Evolutionary conservation across 1,139 yeast species (phyloP), one percentile per base, ranked within the genome.

Genomic region (Meyerozyma athensensis): DNA sequence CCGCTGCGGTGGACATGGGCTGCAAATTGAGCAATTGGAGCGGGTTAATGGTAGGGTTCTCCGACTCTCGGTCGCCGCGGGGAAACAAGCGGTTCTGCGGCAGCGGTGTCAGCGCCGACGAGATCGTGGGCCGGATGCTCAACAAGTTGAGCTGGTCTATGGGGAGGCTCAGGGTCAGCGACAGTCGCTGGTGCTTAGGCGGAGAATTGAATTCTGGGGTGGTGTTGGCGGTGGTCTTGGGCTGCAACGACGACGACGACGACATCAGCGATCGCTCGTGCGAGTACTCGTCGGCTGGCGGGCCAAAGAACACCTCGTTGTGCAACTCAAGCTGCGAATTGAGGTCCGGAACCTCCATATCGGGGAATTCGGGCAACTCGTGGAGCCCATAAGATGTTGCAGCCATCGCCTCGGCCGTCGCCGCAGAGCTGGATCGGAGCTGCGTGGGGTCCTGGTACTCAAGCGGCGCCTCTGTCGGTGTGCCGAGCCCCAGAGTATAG

Each of bases 21-120:
- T 35, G n/a, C 41, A 42, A 33, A 17, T 47, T 43, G 37, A 52
- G 40, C 22, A 55, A 42, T 33, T 53, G 53, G 17, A 51, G 42
- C 7, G 59, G 59, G 39, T 55, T 54, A 39, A 55, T 47, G 19
- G 59, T 54, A 22, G 38, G 42, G 21, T 43, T 39, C 31, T 46
- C 47, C 20, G 31, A 35, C 21, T 35, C 30, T 6, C 8, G 19
- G 28, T 26, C 30, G 18, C 19, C 31, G 21, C 32, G 8, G 17
- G 23, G 19, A 32, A 23, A n/a, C 21, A 30, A 16, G 33, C 26
- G 12, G 36, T 35, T 14, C 40, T 37, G 33, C 39, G 24, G 33
- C 12, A 26, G 17, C 18, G 26, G 19, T 3, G 21, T 13, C 12
- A 12, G 19, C 9, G 21, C 16, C 32, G 36, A 17, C 7, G 32